Evolutionary conservation across 192 early-diverging fungal species (phyloP).

Genomic region (Backusella parvicylindrica): DNA sequence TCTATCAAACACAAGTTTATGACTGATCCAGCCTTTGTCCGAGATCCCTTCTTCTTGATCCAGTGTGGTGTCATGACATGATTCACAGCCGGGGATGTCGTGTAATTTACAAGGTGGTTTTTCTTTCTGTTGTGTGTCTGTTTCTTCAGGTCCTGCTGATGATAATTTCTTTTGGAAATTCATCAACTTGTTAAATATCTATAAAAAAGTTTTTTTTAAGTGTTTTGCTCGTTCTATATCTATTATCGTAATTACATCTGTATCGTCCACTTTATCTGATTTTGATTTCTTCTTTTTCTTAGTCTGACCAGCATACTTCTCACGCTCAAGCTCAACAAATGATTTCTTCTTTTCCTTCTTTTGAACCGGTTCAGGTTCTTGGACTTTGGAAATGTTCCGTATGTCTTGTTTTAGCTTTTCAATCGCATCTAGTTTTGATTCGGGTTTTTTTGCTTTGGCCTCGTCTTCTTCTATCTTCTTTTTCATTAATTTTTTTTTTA

Average conservation of each 20-base stretch:
- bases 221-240: neutral
- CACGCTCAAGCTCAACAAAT: constrained; percentile 44
- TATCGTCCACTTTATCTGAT: constrained; percentile 25
- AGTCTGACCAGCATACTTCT: constrained; percentile 36
- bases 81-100: constrained; percentile 63
- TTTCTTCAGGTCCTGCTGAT: constrained; percentile 6
- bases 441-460: neutral
- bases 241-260: constrained; percentile 32
- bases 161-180: constrained; percentile 54
- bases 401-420: constrained; percentile 66
- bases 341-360: constrained; percentile 36
- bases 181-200: constrained; percentile 50
- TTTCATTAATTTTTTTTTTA: constrained; percentile 10
- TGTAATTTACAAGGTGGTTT: constrained; percentile 62
- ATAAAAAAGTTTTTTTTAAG: constrained; percentile 11
- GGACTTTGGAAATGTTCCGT: constrained; percentile 47
- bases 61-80: constrained; percentile 59
- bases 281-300: constrained; percentile 15
- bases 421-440: constrained; percentile 40
- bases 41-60: constrained; percentile 37
- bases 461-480: constrained; percentile 20
- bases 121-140: constrained; percentile 32
- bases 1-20: constrained; percentile 74
- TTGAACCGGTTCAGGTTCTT: constrained; percentile 30
- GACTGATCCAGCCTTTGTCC: constrained; percentile 71